Conservation (phyloP, 2,329 filamentous ascomycete genomes). For the Pseudocercospora pini-densiflorae region DNA sequence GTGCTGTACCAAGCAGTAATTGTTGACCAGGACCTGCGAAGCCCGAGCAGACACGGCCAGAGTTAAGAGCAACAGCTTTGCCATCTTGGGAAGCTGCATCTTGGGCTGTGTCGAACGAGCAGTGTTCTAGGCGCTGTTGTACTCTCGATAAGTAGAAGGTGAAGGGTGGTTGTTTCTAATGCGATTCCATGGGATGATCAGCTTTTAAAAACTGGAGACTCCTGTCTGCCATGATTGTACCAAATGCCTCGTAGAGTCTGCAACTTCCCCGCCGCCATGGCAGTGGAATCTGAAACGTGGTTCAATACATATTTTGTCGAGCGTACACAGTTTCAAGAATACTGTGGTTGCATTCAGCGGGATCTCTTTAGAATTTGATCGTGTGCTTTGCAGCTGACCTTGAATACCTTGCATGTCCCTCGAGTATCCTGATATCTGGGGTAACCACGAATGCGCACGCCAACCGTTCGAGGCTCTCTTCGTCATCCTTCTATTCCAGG, state of each 20-base stretch:
- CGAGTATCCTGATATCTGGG: not conserved
- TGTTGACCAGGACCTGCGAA: slow-evolving; percentile 29
- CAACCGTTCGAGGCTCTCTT: not conserved
- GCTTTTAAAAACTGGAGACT: not conserved
- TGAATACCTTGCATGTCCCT: not conserved
- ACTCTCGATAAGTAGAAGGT: not conserved
- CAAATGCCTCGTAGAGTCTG: not conserved
- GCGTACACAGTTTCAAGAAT: not conserved
- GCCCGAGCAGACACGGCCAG: slow-evolving; percentile 16
- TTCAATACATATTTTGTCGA: not conserved
- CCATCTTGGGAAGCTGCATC: slow-evolving; percentile 28
- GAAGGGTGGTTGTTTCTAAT: not conserved
- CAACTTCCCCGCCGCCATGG: not conserved
- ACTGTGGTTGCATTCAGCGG: slow-evolving; percentile 7
- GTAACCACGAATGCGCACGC: not conserved
- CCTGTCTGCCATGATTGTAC: not conserved
- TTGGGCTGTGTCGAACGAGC: slow-evolving; percentile 5
- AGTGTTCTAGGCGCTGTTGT: not conserved
- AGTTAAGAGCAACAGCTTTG: not conserved
- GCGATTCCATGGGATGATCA: not conserved
- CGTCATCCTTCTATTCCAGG: not conserved
- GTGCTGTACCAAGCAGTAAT: slow-evolving; percentile 34
- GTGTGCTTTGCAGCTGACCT: slow-evolving; percentile 5
- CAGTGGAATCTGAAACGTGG: slow-evolving; percentile 1
- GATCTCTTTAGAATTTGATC: not conserved